A percentile compares a stretch with the other conserved stretches of the same genome.
These are phyloP conservation scores for Aurantiochytrium sp. DNA, from an alignment of 108 stramenopile genomes.

Conservation along the genomic window DNA sequence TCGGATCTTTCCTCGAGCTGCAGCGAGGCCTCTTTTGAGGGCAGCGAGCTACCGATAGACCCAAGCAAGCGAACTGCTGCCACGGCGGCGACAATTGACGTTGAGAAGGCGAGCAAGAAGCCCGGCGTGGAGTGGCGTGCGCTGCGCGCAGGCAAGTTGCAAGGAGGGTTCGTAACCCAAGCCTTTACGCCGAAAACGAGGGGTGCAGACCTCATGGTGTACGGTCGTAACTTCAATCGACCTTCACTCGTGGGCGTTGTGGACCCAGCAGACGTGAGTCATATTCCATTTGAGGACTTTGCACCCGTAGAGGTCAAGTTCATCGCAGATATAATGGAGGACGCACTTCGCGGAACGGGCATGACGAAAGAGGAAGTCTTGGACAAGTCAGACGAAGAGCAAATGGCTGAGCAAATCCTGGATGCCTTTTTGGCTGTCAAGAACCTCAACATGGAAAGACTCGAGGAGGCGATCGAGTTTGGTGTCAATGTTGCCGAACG, in stretches of 20 bases:
- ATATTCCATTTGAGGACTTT: not conserved
- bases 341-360: not conserved
- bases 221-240: not conserved
- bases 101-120: not conserved
- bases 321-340: not conserved
- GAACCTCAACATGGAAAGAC: not conserved
- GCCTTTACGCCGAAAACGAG: not conserved
- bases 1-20: not conserved
- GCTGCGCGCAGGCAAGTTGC: not conserved
- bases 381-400: not conserved
- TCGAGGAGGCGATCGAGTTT: not conserved
- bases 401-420: not conserved
- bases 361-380: not conserved
- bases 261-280: not conserved
- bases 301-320: not conserved
- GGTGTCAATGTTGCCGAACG: slow-evolving; percentile 23
- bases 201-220: not conserved
- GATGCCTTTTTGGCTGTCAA: not conserved
- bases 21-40: not conserved
- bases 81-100: not conserved
- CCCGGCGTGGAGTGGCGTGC: not conserved
- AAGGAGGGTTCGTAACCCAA: not conserved
- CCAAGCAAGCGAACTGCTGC: not conserved
- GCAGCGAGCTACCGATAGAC: not conserved
- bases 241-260: not conserved